Conservation (phyloP, 2,329 filamentous ascomycete genomes). For the Nakataea oryzae region DNA sequence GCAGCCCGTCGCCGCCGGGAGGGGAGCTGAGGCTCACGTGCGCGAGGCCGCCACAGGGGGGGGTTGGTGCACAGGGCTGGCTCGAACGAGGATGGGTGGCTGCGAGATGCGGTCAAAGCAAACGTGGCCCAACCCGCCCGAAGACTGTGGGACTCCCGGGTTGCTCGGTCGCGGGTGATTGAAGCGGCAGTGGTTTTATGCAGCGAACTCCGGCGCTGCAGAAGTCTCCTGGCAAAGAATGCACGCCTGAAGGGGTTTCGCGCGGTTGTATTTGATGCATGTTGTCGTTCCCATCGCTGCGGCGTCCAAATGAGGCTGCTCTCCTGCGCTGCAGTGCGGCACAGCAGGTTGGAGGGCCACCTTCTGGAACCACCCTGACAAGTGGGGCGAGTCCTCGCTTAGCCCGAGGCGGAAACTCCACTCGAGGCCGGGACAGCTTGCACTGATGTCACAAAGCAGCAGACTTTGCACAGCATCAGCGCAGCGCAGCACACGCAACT, state of each 20-base stretch:
- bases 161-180: neutral
- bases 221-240: neutral
- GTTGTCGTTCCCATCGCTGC: neutral
- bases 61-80: neutral
- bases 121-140: neutral
- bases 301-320: neutral
- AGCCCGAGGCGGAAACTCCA: neutral
- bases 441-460: neutral
- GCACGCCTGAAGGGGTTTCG: neutral
- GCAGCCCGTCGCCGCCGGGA: neutral
- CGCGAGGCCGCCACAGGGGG: neutral
- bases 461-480: neutral
- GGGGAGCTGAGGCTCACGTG: neutral
- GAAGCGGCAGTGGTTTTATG: neutral
- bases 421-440: neutral
- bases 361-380: too few relatives aligned
- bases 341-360: neutral
- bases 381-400: neutral
- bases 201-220: too few relatives aligned
- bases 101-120: neutral
- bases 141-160: too few relatives aligned
- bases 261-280: neutral
- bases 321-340: neutral
- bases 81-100: neutral
- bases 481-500: neutral